These are phyloP conservation scores for Boletus rubroflammeus DNA, from an alignment of 768 basidiomycete genomes.

Conservation along the genomic window DNA sequence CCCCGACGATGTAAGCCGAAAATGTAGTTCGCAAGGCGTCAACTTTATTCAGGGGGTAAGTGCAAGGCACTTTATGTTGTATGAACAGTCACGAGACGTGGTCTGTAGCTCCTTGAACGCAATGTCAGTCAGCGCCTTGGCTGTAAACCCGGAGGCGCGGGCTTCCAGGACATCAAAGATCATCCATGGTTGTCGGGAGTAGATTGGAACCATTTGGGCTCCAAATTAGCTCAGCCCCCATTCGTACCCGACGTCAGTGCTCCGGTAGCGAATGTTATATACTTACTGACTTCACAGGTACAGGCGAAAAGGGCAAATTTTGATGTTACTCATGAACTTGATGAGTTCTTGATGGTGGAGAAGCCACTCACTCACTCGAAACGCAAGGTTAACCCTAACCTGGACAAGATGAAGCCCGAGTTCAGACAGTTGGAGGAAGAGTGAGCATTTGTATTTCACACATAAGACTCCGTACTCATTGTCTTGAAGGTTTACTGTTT, in stretches of 20 bases:
- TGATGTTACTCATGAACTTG: conserved; percentile 94
- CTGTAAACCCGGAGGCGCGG: conserved; percentile 65
- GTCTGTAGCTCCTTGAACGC: conserved; percentile 73
- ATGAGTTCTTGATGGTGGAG: conserved; percentile 96
- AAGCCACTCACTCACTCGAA: conserved; percentile 95
- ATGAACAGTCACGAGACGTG: conserved; percentile 9
- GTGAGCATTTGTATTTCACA: conserved; percentile 39
- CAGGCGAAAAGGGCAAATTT: conserved; percentile 98
- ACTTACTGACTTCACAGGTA: neutral
- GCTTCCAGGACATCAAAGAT: conserved; percentile 70
- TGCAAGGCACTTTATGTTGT: conserved; percentile 10
- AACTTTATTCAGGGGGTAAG: conserved; percentile 65
- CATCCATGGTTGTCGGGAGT: conserved; percentile 85
- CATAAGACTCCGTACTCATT: conserved; percentile 5
- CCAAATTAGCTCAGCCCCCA: conserved; percentile 69
- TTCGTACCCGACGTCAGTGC: conserved; percentile 89
- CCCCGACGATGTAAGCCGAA: conserved; percentile 61
- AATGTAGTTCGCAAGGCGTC: conserved; percentile 64
- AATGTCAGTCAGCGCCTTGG: conserved; percentile 77
- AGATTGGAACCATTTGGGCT: conserved; percentile 76
- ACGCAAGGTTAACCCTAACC: conserved; percentile 81
- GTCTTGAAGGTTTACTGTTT: conserved; percentile 74
- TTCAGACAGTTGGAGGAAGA: conserved; percentile 91
- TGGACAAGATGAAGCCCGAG: conserved; percentile 88
- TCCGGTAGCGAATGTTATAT: neutral